Evolutionary conservation across 2,329 filamentous ascomycete genomes (phyloP).

Genomic region (Neodidymelliopsis sp.): DNA sequence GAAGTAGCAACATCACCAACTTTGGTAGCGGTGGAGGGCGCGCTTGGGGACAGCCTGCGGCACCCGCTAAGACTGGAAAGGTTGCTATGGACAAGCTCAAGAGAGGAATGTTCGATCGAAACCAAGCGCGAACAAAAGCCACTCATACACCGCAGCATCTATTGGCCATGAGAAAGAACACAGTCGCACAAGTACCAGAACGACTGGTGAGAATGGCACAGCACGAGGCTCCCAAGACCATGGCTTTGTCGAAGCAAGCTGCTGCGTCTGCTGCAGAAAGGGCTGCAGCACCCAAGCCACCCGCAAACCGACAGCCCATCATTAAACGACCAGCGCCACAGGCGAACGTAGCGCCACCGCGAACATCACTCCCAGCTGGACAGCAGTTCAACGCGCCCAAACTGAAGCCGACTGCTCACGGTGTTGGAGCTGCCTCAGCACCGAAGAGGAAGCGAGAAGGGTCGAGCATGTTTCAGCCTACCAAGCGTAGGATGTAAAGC

Average conservation of each 20-base stretch:
- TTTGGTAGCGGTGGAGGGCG: slow-evolving; percentile 25
- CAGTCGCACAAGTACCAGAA: slow-evolving; percentile 38
- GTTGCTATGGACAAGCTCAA: slow-evolving; percentile 45
- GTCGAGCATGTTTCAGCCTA: slow-evolving; percentile 30
- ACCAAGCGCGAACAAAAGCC: slow-evolving; percentile 40
- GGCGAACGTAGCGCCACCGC: slow-evolving; percentile 21
- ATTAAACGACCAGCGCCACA: slow-evolving; percentile 30
- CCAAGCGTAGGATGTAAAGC: slow-evolving; percentile 12
- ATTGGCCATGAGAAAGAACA: slow-evolving; percentile 33
- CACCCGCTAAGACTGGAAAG: slow-evolving; percentile 46
- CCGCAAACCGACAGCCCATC: slow-evolving; percentile 29
- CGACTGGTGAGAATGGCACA: slow-evolving; percentile 43
- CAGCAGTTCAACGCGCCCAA: slow-evolving; percentile 43
- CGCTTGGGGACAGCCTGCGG: slow-evolving; percentile 33
- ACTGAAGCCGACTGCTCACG: slow-evolving; percentile 20
- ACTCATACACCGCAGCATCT: slow-evolving; percentile 39
- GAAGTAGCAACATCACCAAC: slow-evolving; percentile 23
- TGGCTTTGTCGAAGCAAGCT: slow-evolving; percentile 37
- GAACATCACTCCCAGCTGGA: slow-evolving; percentile 37
- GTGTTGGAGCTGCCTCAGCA: slow-evolving; percentile 15
- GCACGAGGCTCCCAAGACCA: slow-evolving; percentile 31
- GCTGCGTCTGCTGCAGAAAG: slow-evolving; percentile 30
- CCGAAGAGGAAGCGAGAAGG: slow-evolving; percentile 29
- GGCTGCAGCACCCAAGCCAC: slow-evolving; percentile 8
- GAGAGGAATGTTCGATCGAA: slow-evolving; percentile 44